phyloP scores from a whole-genome alignment of 2,329 filamentous ascomycete species.

The Penicillium sp. region DNA sequence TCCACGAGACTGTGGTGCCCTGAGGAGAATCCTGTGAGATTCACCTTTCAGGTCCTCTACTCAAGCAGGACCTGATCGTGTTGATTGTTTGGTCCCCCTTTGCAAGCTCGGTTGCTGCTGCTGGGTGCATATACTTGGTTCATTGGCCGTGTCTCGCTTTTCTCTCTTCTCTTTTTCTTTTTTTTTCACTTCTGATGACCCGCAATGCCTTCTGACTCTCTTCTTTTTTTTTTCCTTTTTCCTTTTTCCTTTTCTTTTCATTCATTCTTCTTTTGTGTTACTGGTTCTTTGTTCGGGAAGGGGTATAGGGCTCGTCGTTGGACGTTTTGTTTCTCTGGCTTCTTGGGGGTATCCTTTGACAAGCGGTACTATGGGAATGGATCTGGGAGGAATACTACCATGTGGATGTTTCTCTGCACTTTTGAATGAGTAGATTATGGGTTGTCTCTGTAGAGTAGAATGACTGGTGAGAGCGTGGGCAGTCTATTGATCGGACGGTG shows the following conservation, averaged over 20 bases:
- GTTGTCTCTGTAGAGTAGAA: no score
- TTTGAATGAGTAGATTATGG: no score
- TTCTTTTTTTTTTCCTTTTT: constrained; percentile 11
- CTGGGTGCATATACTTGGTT: background rate
- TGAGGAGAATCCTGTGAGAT: background rate
- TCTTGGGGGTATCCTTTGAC: constrained; percentile 7
- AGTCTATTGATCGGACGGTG: background rate
- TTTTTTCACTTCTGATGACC: constrained; percentile 17
- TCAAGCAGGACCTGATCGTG: no score
- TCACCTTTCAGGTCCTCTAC: no score
- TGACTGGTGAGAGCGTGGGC: no score
- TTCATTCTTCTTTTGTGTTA: constrained; percentile 10
- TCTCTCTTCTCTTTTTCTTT: constrained; percentile 2
- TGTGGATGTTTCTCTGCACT: background rate
- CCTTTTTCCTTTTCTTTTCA: constrained; percentile 4
- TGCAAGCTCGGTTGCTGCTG: no score
- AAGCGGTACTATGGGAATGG: constrained; percentile 2
- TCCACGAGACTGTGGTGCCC: background rate
- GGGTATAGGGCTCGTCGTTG: constrained; percentile 10
- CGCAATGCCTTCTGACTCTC: constrained; percentile 18
- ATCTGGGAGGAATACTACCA: constrained; percentile 7
- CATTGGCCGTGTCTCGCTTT: no score
- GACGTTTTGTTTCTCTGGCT: background rate
- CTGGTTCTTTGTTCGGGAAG: constrained; percentile 10
- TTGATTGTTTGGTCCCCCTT: no score